A percentile compares a stretch with the other conserved stretches of the same genome.
These are phyloP conservation scores for Naganishia randhawae DNA, from an alignment of 768 basidiomycete genomes.

Conservation along the genomic window DNA sequence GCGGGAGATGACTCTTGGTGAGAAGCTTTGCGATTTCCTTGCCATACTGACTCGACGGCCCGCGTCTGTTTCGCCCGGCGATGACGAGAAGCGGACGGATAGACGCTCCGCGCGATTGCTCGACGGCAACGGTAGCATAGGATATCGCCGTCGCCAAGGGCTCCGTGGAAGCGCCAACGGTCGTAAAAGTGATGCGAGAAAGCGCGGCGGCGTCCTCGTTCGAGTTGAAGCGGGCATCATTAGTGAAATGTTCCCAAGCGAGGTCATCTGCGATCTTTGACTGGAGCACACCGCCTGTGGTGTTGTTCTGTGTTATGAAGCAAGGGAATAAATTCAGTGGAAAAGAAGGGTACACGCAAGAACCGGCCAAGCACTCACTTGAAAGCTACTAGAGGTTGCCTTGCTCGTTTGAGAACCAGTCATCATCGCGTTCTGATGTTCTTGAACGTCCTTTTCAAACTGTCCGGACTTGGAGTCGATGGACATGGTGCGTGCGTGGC, in stretches of 20 bases:
- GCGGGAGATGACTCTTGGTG: slow-evolving; percentile 56
- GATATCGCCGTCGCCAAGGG: slow-evolving; percentile 53
- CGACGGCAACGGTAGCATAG: slow-evolving; percentile 60
- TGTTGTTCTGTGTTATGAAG: not conserved
- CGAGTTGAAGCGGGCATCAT: slow-evolving; percentile 39
- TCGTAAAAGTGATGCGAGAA: slow-evolving; percentile 64
- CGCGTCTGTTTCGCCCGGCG: slow-evolving; percentile 60
- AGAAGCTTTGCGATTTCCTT: slow-evolving; percentile 65
- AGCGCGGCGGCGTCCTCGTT: slow-evolving; percentile 52
- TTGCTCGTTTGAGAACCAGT: slow-evolving; percentile 1
- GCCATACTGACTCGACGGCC: slow-evolving; percentile 61
- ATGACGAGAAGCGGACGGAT: slow-evolving; percentile 62
- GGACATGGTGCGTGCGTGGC: slow-evolving; percentile 7
- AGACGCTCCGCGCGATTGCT: slow-evolving; percentile 32
- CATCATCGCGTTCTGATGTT: slow-evolving; percentile 15
- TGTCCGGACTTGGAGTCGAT: slow-evolving; percentile 5
- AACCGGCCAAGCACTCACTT: not conserved
- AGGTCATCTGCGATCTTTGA: slow-evolving; percentile 59
- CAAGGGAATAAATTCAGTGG: not conserved
- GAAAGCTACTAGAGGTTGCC: not conserved
- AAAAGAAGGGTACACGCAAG: not conserved
- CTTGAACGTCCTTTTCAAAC: slow-evolving; percentile 20
- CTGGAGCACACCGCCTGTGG: slow-evolving; percentile 13
- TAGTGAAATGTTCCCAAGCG: slow-evolving; percentile 65
- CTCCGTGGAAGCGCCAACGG: slow-evolving; percentile 43